Percentiles rank a stretch among this genome's conserved stretches.
Evolutionary conservation across 164 flowering plant species (phyloP).

Genomic region (Umbellularia californica): DNA sequence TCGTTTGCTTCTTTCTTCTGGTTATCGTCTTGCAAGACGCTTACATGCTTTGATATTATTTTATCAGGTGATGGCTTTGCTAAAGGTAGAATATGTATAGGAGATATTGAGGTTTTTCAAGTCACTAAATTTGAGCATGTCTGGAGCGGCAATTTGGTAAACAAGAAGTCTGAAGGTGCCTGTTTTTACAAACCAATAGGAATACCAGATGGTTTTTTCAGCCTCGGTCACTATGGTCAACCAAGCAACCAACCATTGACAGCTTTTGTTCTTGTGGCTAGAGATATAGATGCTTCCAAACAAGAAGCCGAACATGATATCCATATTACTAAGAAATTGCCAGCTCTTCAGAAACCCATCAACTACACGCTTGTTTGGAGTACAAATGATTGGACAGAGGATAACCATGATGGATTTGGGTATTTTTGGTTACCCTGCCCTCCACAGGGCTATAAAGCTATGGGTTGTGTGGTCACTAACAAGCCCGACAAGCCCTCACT

Average conservation of each 20-base stretch:
- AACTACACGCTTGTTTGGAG: constrained; percentile 70
- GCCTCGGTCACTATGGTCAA: constrained; percentile 78
- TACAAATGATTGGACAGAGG: constrained; percentile 47
- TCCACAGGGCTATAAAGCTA: constrained; percentile 70
- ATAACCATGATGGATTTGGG: constrained; percentile 35
- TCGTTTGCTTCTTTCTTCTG: not conserved
- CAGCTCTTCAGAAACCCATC: constrained; percentile 50
- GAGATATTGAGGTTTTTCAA: constrained; percentile 65
- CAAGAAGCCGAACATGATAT: constrained; percentile 3
- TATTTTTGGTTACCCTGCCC: constrained; percentile 84
- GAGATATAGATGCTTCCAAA: constrained; percentile 22
- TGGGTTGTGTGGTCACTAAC: constrained; percentile 70
- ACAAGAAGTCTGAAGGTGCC: constrained; percentile 42
- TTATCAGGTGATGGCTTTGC: constrained; percentile 76
- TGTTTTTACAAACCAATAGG: constrained; percentile 60
- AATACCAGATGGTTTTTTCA: constrained; percentile 62
- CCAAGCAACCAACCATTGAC: constrained; percentile 47
- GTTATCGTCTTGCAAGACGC: not conserved
- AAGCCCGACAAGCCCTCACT: constrained; percentile 50
- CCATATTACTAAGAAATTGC: constrained; percentile 9
- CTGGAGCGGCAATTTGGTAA: constrained; percentile 39
- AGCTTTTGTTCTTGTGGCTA: constrained; percentile 73
- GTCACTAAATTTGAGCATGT: constrained; percentile 60
- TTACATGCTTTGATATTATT: not conserved
- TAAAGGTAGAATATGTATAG: constrained; percentile 56